Percentiles rank a stretch among this genome's conserved stretches.
Conservation (phyloP, 2,329 filamentous ascomycete genomes). For the Alternaria sp. region DNA sequence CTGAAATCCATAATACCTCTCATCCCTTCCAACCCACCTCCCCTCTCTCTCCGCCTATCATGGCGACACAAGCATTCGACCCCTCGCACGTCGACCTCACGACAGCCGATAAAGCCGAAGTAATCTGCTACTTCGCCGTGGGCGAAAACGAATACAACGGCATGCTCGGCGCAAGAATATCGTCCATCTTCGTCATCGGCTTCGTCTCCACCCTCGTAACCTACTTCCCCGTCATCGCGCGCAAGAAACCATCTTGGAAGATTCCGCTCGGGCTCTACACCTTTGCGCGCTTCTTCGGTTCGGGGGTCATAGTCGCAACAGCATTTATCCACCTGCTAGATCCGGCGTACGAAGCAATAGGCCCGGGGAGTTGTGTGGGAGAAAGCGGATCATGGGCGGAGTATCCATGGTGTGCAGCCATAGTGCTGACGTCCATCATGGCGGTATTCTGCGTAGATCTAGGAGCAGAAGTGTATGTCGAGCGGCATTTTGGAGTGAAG, state of each 20-base stretch:
- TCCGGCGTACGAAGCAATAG: constrained; percentile 7
- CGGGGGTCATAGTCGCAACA: constrained; percentile 4
- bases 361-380: constrained; percentile 2
- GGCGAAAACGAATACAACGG: neutral
- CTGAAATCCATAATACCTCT: neutral
- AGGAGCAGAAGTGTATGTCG: constrained; percentile 6
- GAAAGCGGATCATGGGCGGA: neutral
- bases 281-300: constrained; percentile 8
- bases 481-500: neutral
- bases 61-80: neutral
- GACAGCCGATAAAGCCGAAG: neutral
- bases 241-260: neutral
- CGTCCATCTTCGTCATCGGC: constrained; percentile 9
- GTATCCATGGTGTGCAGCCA: constrained; percentile 8
- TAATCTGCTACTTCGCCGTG: constrained; percentile 2
- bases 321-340: constrained; percentile 6
- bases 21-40: neutral
- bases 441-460: constrained; percentile 3
- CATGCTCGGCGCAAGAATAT: neutral
- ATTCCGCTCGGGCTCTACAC: constrained; percentile 4
- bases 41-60: neutral
- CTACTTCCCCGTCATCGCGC: constrained; percentile 5
- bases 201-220: neutral
- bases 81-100: constrained; percentile 1
- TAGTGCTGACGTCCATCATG: constrained; percentile 3